Conservation (phyloP, 2,329 filamentous ascomycete genomes). For the Neoascochyta sp. region DNA sequence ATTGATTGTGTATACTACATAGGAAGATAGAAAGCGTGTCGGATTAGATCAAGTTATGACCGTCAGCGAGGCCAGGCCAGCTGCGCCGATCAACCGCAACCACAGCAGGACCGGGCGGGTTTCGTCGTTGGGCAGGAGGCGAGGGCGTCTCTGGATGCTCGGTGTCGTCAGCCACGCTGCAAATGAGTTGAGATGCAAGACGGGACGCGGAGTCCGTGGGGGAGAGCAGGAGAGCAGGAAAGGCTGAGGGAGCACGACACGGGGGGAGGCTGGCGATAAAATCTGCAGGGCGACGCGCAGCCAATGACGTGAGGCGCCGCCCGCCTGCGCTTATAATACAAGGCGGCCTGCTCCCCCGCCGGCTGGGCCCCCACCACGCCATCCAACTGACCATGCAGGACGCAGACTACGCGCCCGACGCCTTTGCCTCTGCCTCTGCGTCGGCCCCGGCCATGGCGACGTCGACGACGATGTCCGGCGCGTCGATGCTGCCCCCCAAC, state of each 20-base stretch:
- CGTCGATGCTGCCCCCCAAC: conserved; percentile 27
- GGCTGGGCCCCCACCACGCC: conserved; percentile 12
- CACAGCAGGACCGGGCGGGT: conserved; percentile 14
- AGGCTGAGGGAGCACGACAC: too few relatives aligned
- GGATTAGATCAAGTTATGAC: conserved; percentile 62
- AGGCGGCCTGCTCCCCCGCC: neutral
- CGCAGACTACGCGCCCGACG: conserved; percentile 37
- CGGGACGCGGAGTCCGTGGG: conserved; percentile 4
- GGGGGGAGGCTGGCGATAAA: too few relatives aligned
- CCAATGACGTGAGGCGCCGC: too few relatives aligned
- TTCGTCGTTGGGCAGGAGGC: conserved; percentile 15
- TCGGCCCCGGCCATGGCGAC: conserved; percentile 17
- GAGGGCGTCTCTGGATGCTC: conserved; percentile 28
- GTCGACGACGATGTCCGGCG: conserved; percentile 17
- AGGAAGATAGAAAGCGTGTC: too few relatives aligned
- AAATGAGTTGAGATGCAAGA: too few relatives aligned
- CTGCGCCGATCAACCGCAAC: conserved; percentile 24
- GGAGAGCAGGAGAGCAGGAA: conserved; percentile 1
- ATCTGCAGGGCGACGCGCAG: too few relatives aligned
- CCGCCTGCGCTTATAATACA: neutral
- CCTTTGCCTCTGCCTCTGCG: conserved; percentile 23
- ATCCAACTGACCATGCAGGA: conserved; percentile 32
- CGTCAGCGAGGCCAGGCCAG: conserved; percentile 41
- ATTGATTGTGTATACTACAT: conserved; percentile 2
- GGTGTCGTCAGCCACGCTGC: conserved; percentile 36